Evolutionary conservation across 176 grass and related monocot species (phyloP), one percentile per base, ranked within the genome.

Genomic region (Zizania latifolia): DNA sequence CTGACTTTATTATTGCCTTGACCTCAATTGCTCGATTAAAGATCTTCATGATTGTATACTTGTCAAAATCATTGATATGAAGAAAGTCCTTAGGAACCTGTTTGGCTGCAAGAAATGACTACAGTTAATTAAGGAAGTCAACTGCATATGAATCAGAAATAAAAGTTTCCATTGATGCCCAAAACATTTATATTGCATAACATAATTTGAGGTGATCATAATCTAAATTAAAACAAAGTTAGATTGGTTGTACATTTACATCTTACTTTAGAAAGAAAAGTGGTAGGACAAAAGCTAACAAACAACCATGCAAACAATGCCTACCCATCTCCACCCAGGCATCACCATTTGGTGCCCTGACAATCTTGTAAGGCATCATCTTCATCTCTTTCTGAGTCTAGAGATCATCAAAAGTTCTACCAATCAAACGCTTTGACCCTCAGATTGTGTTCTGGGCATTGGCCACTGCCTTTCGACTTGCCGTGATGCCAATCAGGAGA

Each of bases 371-470:
- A n/a, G n/a, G n/a, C n/a, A n/a, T n/a, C n/a, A n/a, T n/a, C n/a
- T n/a, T 91, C 81, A 93, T 83, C 67, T 97, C 94, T 67, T 93
- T 97, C 80, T 91, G 90, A 19, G 94, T 97, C 50, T 97, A 88
- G 0, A 74, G 88, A 59, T 97, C 94, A 32, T 97, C 81, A 19
- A 87, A 97, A 8, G 86, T 56, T 58, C 94, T 92, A 61, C 94
- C 94, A 35, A 97, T 97, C 81, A 91, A 61, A 12, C 94, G 88
- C 68, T 97, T 97, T 0, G 94, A 93, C 31, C 94, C 94, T 62
- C 90, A 90, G 8, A 97, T 53, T 39, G 94, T 93, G 74, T 97
- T 97, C 61, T n/a, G n/a, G n/a, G n/a, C n/a, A n/a, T n/a, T n/a
- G n/a, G n/a, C n/a, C n/a, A n/a, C n/a, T n/a, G n/a, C 92, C 58